Base-by-base conservation (phyloP, 2,329 filamentous ascomycete genomes). In the Exophiala alcalophila region DNA sequence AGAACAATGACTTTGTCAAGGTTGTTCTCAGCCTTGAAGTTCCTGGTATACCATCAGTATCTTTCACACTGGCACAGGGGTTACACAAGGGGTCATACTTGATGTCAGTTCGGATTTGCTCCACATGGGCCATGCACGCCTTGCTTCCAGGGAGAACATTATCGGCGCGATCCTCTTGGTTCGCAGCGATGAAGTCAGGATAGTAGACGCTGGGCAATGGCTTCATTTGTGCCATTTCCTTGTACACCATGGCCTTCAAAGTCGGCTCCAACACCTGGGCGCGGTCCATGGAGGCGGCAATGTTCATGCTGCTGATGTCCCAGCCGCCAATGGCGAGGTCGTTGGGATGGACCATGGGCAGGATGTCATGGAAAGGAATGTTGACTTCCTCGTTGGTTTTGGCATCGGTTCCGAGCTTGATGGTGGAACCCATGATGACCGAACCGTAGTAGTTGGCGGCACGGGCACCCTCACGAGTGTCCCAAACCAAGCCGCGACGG, bases 381-480 rank as follows among this genome's bases (percentile, higher is more conserved):
- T 97, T 95, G 71, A 98, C 80, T 62, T 98, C 92, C 69, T 85
- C 78, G 59, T 79, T 81, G 49, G 88, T 94, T 69, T 84, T 80
- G 59, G 80, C 76, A 61, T 97, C 88, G 30, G 84, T 86, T 44
- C 92, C 92, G 49, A 98, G 83, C 79, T 97, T 98, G 72, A 96
- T 82, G 55, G 92, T 98, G 14, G 92, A 97, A 53, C 84, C 78
- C 92, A 98, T 97, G 68, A 97, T 80, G 58, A 97, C 81, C 44
- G 92, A 98, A 60, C 92, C 92, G 66, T 96, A 98, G 80, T 97
- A 98, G 73, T 98, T 98, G 69, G 92, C 84, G 54, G 79, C 74
- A 53, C 81, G 87, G 56, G 78, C 72, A 39, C 90, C 90, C 68
- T 96, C 88, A 61, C 91, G 90, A 59, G 92, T 97, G 54, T 96